phyloP scores from a whole-genome alignment of 805 yeast species.

The Suhomyces emberorum region DNA sequence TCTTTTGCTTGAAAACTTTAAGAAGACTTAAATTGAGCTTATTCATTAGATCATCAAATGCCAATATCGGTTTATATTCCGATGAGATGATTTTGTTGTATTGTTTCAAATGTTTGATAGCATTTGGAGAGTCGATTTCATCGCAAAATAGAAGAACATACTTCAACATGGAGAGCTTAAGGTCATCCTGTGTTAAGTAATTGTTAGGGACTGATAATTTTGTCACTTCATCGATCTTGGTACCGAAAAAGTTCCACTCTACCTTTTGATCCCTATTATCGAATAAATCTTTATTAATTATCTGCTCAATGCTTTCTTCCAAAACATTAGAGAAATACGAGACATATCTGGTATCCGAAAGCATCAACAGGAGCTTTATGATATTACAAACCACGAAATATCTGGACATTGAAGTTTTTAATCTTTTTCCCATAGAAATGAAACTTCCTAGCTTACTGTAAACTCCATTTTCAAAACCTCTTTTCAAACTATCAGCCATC shows the following conservation, averaged over 20 bases:
- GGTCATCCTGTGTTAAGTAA: background rate
- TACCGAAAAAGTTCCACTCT: conserved; percentile 46
- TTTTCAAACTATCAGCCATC: conserved; percentile 43
- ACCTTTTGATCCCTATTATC: conserved; percentile 64
- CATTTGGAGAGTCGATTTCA: conserved; percentile 20
- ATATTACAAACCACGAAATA: conserved; percentile 34
- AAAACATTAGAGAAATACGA: conserved; percentile 23
- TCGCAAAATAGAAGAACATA: conserved; percentile 40
- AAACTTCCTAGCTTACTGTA: conserved; percentile 69
- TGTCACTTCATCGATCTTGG: background rate
- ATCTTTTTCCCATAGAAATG: conserved; percentile 52
- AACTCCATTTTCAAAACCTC: conserved; percentile 56
- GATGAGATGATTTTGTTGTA: conserved; percentile 23
- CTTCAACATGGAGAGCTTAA: conserved; percentile 34
- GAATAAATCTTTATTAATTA: conserved; percentile 11
- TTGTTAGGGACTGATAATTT: conserved; percentile 9
- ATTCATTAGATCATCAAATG: conserved; percentile 24
- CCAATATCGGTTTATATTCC: background rate
- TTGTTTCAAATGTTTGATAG: conserved; percentile 17
- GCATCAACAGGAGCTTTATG: conserved; percentile 30
- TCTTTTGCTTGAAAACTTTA: conserved; percentile 21
- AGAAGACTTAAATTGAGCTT: conserved; percentile 27
- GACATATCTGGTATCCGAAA: conserved; percentile 29
- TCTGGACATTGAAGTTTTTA: conserved; percentile 49
- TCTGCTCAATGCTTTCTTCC: conserved; percentile 13